Base-by-base conservation (phyloP, 2,329 filamentous ascomycete genomes). In the Pleoardoris graminearum region DNA sequence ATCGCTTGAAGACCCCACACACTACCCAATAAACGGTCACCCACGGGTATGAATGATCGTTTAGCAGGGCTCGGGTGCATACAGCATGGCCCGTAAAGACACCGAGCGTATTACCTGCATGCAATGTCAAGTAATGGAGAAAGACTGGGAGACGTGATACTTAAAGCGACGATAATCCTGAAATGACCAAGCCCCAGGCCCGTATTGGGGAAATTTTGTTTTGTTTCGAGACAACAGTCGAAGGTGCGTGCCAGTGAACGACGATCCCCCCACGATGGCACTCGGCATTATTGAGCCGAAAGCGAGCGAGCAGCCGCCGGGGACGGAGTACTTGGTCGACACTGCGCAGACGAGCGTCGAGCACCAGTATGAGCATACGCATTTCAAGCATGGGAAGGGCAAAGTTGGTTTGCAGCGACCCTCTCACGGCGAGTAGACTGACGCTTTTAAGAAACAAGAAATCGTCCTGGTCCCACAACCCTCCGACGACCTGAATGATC, bases 281-380 rank as follows among this genome's bases (percentile, higher is more conserved):
- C 59, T 68, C 22, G 67, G 67, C 41, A 65, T 69, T 29, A 42
- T 69, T 12, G 51, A 68, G 35, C 56, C 58, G 1, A 55, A 58
- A n/a, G 38, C 51, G 19, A 49, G 55, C 19, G 51, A 37, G 23
- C 53, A 53, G 14, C 58, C 62, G 19, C 64, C 67, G 1, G 67
- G 67, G 3, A 68, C 66, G 1, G 66, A 68, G 29, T 52, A 57
- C 17, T 53, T 69, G 4, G 53, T 69, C 14, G 59, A 62, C 23
- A 57, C 44, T 16, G 48, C 48, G 19, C 51, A 51, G 47, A 60
- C 51, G 48, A 55, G 41, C 45, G 27, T 1, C 19, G 29, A 57
- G 54, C 48, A 60, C 25, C 36, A 51, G 35, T 51, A 48, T 23
- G 60, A 61, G 29, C 61, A 61, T 27, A 19, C 51, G 4, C 22